Evolutionary conservation across 805 yeast species (phyloP).

Genomic region (Isabelozyma gotoi): DNA sequence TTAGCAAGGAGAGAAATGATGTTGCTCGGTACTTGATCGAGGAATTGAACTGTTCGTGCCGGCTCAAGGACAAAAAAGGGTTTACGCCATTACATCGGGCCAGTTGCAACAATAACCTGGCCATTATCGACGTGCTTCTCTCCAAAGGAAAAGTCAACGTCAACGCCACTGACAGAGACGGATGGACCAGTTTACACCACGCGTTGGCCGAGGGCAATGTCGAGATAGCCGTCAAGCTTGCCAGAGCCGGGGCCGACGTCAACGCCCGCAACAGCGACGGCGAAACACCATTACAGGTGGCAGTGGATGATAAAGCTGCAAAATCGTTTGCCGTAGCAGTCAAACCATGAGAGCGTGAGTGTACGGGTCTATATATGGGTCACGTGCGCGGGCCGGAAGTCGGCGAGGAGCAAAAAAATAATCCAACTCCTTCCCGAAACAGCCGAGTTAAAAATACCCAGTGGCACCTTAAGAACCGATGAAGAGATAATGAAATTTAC

Average conservation of each 20-base stretch:
- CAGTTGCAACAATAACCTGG: slow-evolving; percentile 68
- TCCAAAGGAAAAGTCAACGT: slow-evolving; percentile 57
- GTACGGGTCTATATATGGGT: neutral
- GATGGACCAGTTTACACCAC: slow-evolving; percentile 88
- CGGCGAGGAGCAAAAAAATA: neutral
- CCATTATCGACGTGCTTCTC: slow-evolving; percentile 54
- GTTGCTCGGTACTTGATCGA: slow-evolving; percentile 54
- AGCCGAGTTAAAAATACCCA: slow-evolving; percentile 14
- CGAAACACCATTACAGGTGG: slow-evolving; percentile 36
- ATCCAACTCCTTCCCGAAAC: slow-evolving; percentile 10
- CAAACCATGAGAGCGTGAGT: neutral
- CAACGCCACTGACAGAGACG: slow-evolving; percentile 65
- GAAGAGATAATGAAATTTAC: neutral
- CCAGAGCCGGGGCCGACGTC: slow-evolving; percentile 67
- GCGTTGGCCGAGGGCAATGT: slow-evolving; percentile 90
- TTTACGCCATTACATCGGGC: slow-evolving; percentile 80
- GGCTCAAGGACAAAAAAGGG: slow-evolving; percentile 65
- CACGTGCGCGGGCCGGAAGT: neutral
- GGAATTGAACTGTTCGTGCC: slow-evolving; percentile 57
- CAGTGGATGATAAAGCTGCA: slow-evolving; percentile 33
- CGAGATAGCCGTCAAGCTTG: slow-evolving; percentile 65
- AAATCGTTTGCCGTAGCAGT: slow-evolving; percentile 11
- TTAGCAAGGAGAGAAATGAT: slow-evolving; percentile 60
- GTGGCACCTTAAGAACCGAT: neutral
- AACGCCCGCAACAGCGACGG: slow-evolving; percentile 50